These are phyloP conservation scores for Talaromyces sp. DNA, from an alignment of 2,329 filamentous ascomycete species.

Conservation along the genomic window DNA sequence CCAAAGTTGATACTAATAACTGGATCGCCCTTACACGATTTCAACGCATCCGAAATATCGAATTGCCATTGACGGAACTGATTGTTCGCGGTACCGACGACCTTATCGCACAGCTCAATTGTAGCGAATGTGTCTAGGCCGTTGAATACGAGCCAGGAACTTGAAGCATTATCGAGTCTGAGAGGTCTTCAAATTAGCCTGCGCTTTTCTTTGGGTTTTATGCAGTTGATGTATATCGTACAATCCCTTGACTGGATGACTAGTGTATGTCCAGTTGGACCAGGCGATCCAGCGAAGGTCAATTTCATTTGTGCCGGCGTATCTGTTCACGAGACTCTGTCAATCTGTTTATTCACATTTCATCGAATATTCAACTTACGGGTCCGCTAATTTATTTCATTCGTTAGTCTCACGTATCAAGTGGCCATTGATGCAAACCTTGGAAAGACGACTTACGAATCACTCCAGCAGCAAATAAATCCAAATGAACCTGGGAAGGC, in stretches of 20 bases:
- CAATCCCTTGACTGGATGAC: constrained; percentile 44
- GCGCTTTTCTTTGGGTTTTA: neutral
- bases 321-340: constrained; percentile 25
- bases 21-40: constrained; percentile 39
- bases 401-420: constrained; percentile 10
- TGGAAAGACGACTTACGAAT: constrained; percentile 46
- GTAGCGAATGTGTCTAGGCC: constrained; percentile 61
- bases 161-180: constrained; percentile 31
- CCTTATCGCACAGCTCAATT: constrained; percentile 53
- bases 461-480: constrained; percentile 52
- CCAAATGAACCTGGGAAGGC: constrained; percentile 59
- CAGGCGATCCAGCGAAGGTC: constrained; percentile 58
- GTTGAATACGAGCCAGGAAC: constrained; percentile 58
- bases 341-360: neutral
- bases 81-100: constrained; percentile 57
- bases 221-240: constrained; percentile 24
- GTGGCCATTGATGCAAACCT: neutral
- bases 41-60: constrained; percentile 50
- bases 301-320: constrained; percentile 58
- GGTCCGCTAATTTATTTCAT: constrained; percentile 27
- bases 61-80: constrained; percentile 63
- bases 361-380: constrained; percentile 24
- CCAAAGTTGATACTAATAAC: constrained; percentile 54
- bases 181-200: neutral
- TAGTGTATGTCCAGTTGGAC: constrained; percentile 60